These are phyloP conservation scores for Hypoxylon cercidicola DNA, from an alignment of 495 filamentous ascomycete genomes.

Conservation along the genomic window DNA sequence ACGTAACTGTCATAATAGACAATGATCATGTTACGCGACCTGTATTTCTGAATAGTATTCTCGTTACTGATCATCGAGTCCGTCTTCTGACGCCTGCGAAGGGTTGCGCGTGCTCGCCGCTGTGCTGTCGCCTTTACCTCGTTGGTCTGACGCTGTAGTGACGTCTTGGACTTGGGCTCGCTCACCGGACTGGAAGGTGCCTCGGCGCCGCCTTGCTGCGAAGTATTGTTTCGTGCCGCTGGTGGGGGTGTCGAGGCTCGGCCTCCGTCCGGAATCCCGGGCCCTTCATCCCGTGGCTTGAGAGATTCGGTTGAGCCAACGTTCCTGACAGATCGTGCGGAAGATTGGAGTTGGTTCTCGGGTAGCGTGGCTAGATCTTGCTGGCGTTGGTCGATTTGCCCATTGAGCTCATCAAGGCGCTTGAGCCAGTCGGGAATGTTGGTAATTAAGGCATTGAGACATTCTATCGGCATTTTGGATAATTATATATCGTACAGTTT, in stretches of 20 bases:
- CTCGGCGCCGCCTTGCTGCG: constrained; percentile 43
- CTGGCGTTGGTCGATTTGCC: constrained; percentile 75
- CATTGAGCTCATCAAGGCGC: constrained; percentile 73
- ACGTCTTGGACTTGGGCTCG: constrained; percentile 53
- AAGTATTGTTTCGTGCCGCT: constrained; percentile 17
- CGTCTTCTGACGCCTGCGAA: constrained; percentile 67
- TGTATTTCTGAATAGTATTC: constrained; percentile 63
- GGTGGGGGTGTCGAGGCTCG: constrained; percentile 34
- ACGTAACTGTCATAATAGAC: constrained; percentile 91
- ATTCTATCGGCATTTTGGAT: constrained; percentile 64
- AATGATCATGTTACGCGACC: constrained; percentile 80
- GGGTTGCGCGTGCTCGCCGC: constrained; percentile 53
- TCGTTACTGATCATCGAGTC: constrained; percentile 67
- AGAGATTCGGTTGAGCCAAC: constrained; percentile 73
- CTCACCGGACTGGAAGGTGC: constrained; percentile 43
- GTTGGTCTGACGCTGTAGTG: constrained; percentile 58
- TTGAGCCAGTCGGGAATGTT: constrained; percentile 75
- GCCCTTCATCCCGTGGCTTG: constrained; percentile 60
- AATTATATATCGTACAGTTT: constrained; percentile 6
- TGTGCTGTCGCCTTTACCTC: constrained; percentile 58
- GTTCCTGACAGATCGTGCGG: constrained; percentile 60
- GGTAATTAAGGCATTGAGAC: constrained; percentile 69
- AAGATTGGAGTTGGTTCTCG: constrained; percentile 45
- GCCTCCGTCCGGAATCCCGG: constrained; percentile 42
- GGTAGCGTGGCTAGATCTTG: constrained; percentile 68